These are phyloP conservation scores for Polytrichum formosum DNA, from an alignment of 225 moss, liverwort and hornwort species.

Conservation along the genomic window DNA sequence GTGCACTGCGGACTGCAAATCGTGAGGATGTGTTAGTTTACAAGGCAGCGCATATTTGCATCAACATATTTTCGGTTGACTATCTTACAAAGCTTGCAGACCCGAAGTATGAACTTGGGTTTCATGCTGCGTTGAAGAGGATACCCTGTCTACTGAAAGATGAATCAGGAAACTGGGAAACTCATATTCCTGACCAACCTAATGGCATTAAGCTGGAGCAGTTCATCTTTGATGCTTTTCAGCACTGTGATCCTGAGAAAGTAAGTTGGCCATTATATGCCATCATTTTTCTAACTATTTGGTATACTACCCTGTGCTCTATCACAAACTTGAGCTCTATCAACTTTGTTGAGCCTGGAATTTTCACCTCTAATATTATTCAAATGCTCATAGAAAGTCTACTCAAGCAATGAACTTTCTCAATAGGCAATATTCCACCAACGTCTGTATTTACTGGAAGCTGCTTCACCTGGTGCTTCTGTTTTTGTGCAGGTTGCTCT, in stretches of 20 bases:
- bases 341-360: background rate
- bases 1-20: slow-evolving; percentile 43
- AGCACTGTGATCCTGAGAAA: slow-evolving; percentile 51
- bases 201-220: slow-evolving; percentile 84
- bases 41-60: slow-evolving; percentile 70
- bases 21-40: slow-evolving; percentile 50
- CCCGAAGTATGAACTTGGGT: slow-evolving; percentile 49
- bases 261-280: slow-evolving; percentile 29
- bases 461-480: background rate
- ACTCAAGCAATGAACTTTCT: no score
- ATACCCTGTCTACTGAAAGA: slow-evolving; percentile 48
- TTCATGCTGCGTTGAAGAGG: slow-evolving; percentile 63
- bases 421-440: background rate
- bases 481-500: slow-evolving; percentile 58
- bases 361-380: no score
- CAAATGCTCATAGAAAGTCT: no score
- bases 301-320: background rate
- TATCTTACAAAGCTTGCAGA: slow-evolving; percentile 48
- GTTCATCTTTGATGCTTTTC: slow-evolving; percentile 78
- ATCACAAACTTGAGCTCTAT: no score
- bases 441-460: background rate
- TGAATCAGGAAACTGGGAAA: slow-evolving; percentile 30
- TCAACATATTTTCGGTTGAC: slow-evolving; percentile 69
- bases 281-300: background rate
- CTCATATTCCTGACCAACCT: slow-evolving; percentile 45